phyloP scores from a whole-genome alignment of 164 flowering plant species.

The Saururus chinensis region DNA sequence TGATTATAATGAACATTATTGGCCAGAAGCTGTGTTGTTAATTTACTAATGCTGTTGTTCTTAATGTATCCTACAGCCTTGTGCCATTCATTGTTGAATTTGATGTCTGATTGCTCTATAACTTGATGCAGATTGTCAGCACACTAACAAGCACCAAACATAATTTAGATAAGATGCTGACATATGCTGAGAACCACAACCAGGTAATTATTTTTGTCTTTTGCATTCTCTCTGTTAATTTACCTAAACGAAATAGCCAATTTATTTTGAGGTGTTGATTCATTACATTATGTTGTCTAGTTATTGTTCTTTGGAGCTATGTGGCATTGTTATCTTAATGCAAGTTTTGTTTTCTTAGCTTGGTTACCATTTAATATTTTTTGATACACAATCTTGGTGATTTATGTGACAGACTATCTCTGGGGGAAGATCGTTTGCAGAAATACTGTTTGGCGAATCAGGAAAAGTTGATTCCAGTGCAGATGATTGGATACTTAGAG shows the following conservation, averaged over 20 bases:
- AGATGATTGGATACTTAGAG: conserved; percentile 41
- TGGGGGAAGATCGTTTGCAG: conserved; percentile 87
- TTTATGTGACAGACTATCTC: conserved; percentile 64
- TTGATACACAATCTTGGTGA: conserved; percentile 3
- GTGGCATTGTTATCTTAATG: too few relatives aligned
- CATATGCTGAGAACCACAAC: conserved; percentile 89
- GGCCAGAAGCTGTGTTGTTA: too few relatives aligned
- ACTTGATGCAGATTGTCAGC: conserved; percentile 49
- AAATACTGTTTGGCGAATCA: conserved; percentile 62
- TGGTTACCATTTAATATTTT: background rate
- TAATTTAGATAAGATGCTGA: conserved; percentile 65
- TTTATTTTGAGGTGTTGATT: too few relatives aligned
- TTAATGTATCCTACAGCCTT: too few relatives aligned
- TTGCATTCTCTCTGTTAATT: background rate
- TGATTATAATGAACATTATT: too few relatives aligned
- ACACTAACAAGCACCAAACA: conserved; percentile 42
- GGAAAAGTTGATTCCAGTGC: conserved; percentile 23
- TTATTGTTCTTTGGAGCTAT: too few relatives aligned
- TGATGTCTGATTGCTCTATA: background rate
- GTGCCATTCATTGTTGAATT: background rate
- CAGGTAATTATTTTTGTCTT: conserved; percentile 37
- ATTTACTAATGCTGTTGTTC: too few relatives aligned
- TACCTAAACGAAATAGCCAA: background rate
- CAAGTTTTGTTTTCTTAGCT: background rate
- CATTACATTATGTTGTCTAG: too few relatives aligned